Base-by-base conservation (phyloP, 1,139 yeast species). In the Pichia sp. region DNA sequence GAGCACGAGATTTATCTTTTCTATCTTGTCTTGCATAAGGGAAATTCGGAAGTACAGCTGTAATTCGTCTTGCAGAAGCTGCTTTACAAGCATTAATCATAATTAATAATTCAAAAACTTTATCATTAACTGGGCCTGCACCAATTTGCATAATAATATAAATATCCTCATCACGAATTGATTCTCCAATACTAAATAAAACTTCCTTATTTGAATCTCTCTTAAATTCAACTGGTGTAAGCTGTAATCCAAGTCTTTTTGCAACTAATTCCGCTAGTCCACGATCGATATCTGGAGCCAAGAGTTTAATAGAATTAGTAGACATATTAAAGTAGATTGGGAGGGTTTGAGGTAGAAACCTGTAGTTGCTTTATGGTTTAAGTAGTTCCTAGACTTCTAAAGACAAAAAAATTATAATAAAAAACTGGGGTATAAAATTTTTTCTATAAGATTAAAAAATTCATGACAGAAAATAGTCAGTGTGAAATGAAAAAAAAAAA, bases 1-100 rank as follows among this genome's bases (percentile, higher is more conserved):
- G 97, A 8, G 98, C 98, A 62, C 98, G 77, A 52, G 90, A 81
- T 69, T 92, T 92, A 69, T 92, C 97, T 69, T 92, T 92, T 66
- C 95, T 80, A 69, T 92, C 98, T 70, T 92, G 98, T 68, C 98
- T 81, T 29, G 97, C 97, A 64, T 92, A 92, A 3, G 97, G 97
- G 70, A 90, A 92, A 67, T 86, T 87, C 47, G 98, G 98, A 58
- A 92, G 76, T 39, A 92, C 95, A 2, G 95, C 97, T 1, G 97
- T 89, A 66, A 92, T 88, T 57, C 96, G 78, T 64, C 97, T 79
- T 3, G 97, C 97, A 51, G 95, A 83, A 4, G 97, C 98, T 3
- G 92, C 87, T 64, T 86, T 86, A 69, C 97, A 92, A 29, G 97
- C 97, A 66, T 88, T 88, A 61, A 92, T 85, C 86, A 90, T 87